A percentile compares a stretch with the other conserved stretches of the same genome.
These are phyloP conservation scores for Neoarthrinium moseri DNA, from an alignment of 2,329 filamentous ascomycete genomes.

Conservation along the genomic window DNA sequence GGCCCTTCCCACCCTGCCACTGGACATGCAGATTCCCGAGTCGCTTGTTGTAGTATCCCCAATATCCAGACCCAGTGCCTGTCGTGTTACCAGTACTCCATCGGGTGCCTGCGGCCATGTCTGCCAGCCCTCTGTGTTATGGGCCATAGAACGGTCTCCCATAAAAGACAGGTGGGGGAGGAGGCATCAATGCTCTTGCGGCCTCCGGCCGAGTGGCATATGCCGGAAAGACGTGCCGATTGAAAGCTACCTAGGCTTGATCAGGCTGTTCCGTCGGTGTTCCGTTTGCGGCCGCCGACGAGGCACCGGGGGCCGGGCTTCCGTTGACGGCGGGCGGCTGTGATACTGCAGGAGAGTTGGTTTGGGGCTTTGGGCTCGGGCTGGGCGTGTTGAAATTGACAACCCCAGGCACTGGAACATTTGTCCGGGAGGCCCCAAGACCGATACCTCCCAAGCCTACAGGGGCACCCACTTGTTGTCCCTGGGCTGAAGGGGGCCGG, in stretches of 20 bases:
- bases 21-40: neutral
- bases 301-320: slow-evolving; percentile 11
- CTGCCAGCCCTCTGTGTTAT: no score
- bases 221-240: neutral
- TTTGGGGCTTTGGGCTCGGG: slow-evolving; percentile 23
- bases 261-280: slow-evolving; percentile 18
- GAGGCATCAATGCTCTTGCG: neutral
- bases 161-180: neutral
- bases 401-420: slow-evolving; percentile 20
- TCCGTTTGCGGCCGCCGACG: slow-evolving; percentile 18
- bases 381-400: slow-evolving; percentile 21
- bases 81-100: no score
- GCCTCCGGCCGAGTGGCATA: no score
- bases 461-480: slow-evolving; percentile 23
- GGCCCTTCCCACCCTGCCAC: no score
- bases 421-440: slow-evolving; percentile 21
- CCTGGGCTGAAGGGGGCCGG: slow-evolving; percentile 20
- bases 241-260: slow-evolving; percentile 5
- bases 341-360: slow-evolving; percentile 16
- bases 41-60: no score
- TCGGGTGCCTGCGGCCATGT: no score
- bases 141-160: no score
- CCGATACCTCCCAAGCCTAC: slow-evolving; percentile 30
- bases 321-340: slow-evolving; percentile 22
- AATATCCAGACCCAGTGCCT: no score